Conservation (phyloP, 805 yeast species). For the Candida tallmaniae region DNA sequence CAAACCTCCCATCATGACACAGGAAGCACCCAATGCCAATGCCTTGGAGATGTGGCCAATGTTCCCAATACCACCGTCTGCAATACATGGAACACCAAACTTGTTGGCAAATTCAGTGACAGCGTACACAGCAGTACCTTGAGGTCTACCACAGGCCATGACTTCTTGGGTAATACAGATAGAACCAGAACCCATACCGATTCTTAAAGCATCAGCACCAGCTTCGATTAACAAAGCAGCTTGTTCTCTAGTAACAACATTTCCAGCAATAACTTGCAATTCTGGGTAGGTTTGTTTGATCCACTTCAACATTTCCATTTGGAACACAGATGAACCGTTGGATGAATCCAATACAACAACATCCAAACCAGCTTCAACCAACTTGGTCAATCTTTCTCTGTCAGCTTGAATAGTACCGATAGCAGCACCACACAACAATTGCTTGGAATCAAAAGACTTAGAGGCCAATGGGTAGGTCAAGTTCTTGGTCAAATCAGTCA, state of each 20-base stretch:
- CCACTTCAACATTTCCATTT: constrained; percentile 89
- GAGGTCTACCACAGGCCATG: constrained; percentile 99
- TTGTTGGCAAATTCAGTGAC: constrained; percentile 91
- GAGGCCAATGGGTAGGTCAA: constrained; percentile 91
- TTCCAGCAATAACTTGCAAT: constrained; percentile 92
- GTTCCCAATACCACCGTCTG: constrained; percentile 99
- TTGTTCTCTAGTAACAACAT: constrained; percentile 98
- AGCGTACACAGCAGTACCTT: constrained; percentile 96
- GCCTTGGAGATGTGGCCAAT: constrained; percentile 99
- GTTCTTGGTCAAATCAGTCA: constrained; percentile 97
- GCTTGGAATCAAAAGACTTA: constrained; percentile 88
- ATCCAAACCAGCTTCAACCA: constrained; percentile 95
- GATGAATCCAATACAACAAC: constrained; percentile 94
- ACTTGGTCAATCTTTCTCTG: constrained; percentile 72
- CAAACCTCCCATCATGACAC: constrained; percentile 99
- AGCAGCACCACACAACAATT: constrained; percentile 97
- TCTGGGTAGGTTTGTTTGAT: constrained; percentile 76
- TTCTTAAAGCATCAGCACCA: constrained; percentile 97
- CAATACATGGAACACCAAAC: constrained; percentile 98
- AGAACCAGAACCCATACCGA: constrained; percentile 99
- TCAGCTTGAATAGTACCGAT: constrained; percentile 92
- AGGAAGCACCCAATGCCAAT: constrained; percentile 91
- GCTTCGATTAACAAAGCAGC: constrained; percentile 92
- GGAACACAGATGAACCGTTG: constrained; percentile 96
- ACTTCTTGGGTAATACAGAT: constrained; percentile 99